Base-by-base conservation (phyloP, 1,139 yeast genomes). In the Geotrichum citri-aurantii region DNA sequence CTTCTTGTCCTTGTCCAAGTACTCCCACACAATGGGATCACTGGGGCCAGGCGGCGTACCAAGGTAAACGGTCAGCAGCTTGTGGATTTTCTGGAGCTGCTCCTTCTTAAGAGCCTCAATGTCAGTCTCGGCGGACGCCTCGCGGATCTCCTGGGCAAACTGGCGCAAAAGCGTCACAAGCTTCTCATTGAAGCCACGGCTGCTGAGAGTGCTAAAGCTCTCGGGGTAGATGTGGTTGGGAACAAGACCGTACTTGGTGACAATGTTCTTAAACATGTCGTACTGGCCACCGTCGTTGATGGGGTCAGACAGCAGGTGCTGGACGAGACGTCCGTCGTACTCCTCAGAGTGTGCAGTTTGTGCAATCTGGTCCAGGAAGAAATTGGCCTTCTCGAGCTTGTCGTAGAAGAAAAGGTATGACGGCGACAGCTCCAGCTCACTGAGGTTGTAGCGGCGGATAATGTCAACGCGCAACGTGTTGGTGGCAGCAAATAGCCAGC, bases 401-500 rank as follows among this genome's bases (percentile, higher is more conserved):
- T 86, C 92, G 69, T 85, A 85, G 73, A 86, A 86, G 74, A 84
- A 86, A 62, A 86, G 69, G 69, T 83, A 86, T 23, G 84, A 79
- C 65, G 89, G 95, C 33, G 93, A 85, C 53, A 89, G 71, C 73
- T 87, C 91, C 70, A 88, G 83, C 57, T 84, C 85, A 65, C 84
- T 81, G 67, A 89, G 52, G 67, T 85, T 83, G 71, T 84, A 80
- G 69, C 81, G 80, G 65, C 80, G 76, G 71, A 86, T 84, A 52
- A 86, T 81, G 57, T 79, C 79, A 54, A 86, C 71, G 66, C 96
- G 78, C 66, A 88, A 74, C 56, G 86, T 80, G 66, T 88, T 89
- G 59, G 88, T 82, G 1, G 93, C 81, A 8, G 96, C 96, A 72
- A 88, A 88, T 64, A 89, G 78, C 96, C 96, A 89, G 72, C 96